Conservation (phyloP, 352 stramenopile genomes). For the Phytopythium sindhum region DNA sequence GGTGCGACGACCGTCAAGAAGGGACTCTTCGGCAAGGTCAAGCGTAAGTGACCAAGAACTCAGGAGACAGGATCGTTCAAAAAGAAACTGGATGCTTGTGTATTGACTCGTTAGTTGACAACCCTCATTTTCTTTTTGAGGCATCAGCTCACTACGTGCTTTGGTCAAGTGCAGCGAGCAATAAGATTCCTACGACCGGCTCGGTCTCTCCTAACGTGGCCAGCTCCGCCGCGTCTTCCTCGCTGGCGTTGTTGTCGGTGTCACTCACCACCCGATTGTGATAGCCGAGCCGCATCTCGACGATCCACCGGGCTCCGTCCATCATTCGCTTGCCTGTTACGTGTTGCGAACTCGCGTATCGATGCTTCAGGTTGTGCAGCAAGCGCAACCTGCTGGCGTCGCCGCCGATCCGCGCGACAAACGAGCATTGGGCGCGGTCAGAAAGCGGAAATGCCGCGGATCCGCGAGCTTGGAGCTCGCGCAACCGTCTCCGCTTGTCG, state of each 20-base stretch:
- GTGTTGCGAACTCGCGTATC: too few relatives aligned
- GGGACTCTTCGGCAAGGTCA: constrained; percentile 8
- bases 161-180: neutral
- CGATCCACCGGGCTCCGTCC: neutral
- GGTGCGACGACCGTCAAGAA: constrained; percentile 6
- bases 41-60: constrained; percentile 1
- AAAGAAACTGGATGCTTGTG: neutral
- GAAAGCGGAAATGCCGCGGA: neutral
- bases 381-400: neutral
- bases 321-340: neutral
- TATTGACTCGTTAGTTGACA: neutral
- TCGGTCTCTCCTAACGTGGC: neutral
- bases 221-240: neutral
- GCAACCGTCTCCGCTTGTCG: constrained; percentile 27
- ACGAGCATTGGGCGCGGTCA: neutral
- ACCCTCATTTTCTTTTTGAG: too few relatives aligned
- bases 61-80: neutral
- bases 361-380: neutral
- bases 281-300: neutral
- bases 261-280: neutral
- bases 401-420: neutral
- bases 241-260: neutral
- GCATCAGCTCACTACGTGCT: neutral
- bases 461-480: neutral
- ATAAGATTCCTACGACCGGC: neutral